Conservation (phyloP, 345 rosid species). For the Litchi chinensis region DNA sequence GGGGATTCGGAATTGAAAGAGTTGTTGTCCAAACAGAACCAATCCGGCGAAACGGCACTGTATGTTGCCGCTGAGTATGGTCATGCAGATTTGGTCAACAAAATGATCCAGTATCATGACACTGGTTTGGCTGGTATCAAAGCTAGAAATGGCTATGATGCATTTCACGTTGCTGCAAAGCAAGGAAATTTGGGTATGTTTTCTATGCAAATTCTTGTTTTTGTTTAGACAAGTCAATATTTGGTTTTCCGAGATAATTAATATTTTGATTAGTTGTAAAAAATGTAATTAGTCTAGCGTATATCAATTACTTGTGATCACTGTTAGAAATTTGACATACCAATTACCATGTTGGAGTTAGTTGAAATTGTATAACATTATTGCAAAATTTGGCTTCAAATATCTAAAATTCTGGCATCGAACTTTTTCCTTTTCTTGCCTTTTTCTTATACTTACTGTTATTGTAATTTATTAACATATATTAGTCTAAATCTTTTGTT, state of each 20-base stretch:
- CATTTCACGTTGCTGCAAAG: constrained; percentile 90
- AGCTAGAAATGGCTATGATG: constrained; percentile 84
- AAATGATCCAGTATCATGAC: constrained; percentile 62
- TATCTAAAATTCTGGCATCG: background rate
- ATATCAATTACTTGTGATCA: background rate
- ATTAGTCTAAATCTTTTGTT: background rate
- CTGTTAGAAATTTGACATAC: background rate
- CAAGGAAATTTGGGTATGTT: constrained; percentile 69
- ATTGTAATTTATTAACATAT: too few relatives aligned
- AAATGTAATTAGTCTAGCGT: background rate
- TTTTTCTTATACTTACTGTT: too few relatives aligned
- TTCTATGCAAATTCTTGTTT: background rate
- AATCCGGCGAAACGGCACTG: constrained; percentile 79
- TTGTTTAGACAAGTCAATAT: background rate
- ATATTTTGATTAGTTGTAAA: background rate
- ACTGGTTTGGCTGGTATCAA: constrained; percentile 55
- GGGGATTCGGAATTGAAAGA: constrained; percentile 49
- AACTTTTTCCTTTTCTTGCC: background rate
- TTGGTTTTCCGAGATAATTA: background rate
- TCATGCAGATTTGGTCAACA: constrained; percentile 59
- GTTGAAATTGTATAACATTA: background rate
- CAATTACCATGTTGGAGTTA: too few relatives aligned
- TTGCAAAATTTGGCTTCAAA: background rate
- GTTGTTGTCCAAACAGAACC: constrained; percentile 66
- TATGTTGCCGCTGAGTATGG: constrained; percentile 87